Conservation (phyloP, 2,329 filamentous ascomycete species). For the Phialemoniopsis sp. region DNA sequence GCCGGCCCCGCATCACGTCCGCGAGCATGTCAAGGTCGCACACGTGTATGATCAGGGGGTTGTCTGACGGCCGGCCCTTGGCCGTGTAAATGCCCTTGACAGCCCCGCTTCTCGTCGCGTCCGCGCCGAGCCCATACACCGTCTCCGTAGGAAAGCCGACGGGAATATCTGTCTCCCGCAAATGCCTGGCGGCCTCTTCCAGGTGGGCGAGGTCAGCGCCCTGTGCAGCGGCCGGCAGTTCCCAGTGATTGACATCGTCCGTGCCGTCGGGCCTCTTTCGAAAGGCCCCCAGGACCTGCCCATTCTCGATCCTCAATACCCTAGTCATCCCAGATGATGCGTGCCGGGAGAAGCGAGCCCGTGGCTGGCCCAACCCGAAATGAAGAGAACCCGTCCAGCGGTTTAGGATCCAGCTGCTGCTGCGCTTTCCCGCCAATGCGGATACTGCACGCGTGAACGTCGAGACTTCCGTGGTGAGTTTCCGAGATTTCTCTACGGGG, state of each 20-base stretch:
- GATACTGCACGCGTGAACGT: too few relatives aligned
- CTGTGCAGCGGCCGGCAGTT: constrained; percentile 20
- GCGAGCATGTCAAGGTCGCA: constrained; percentile 72
- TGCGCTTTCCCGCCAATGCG: too few relatives aligned
- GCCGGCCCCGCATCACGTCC: neutral
- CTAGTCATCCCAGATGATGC: constrained; percentile 4
- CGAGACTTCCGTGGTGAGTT: too few relatives aligned
- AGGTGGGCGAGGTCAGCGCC: constrained; percentile 37
- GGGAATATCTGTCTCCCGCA: constrained; percentile 65
- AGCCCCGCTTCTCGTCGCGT: constrained; percentile 79
- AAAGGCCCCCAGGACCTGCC: constrained; percentile 5
- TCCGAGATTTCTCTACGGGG: too few relatives aligned
- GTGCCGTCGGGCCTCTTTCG: neutral
- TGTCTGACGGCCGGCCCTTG: constrained; percentile 88
- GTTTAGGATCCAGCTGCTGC: too few relatives aligned
- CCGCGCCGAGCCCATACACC: constrained; percentile 94
- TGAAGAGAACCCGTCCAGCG: too few relatives aligned
- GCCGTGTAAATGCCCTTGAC: constrained; percentile 90
- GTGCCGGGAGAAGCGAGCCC: neutral
- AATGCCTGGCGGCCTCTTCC: constrained; percentile 59
- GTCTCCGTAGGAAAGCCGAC: constrained; percentile 98
- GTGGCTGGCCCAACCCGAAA: too few relatives aligned
- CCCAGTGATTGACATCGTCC: constrained; percentile 34
- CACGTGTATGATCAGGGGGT: constrained; percentile 91
- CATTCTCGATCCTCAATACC: constrained; percentile 1